These are phyloP conservation scores for Euclidium syriacum DNA, from an alignment of 345 rosid genomes.

Conservation along the genomic window DNA sequence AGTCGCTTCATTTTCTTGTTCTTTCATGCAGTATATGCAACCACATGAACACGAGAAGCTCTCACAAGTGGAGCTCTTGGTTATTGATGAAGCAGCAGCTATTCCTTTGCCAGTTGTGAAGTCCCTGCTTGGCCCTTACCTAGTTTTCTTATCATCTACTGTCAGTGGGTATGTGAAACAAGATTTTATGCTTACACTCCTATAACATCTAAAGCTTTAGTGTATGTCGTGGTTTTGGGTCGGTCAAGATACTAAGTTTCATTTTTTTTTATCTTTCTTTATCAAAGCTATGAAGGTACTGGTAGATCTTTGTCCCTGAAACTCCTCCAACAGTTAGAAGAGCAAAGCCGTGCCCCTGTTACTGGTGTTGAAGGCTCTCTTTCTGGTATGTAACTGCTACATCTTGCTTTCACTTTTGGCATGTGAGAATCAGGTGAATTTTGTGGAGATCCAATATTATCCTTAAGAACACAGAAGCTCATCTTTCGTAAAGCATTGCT, in stretches of 20 bases:
- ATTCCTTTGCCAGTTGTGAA: conserved; percentile 94
- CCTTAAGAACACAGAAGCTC: conserved; percentile 18
- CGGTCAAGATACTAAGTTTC: not conserved
- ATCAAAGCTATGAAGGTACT: conserved; percentile 86
- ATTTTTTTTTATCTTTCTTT: conserved; percentile 3
- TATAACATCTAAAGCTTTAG: not conserved
- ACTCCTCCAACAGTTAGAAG: conserved; percentile 88
- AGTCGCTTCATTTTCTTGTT: conserved; percentile 9
- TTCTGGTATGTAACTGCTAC: conserved; percentile 51
- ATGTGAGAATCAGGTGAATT: not conserved
- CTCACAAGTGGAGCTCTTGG: conserved; percentile 91
- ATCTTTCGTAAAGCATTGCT: conserved; percentile 45
- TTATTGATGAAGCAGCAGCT: conserved; percentile 99
- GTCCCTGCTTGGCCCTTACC: conserved; percentile 84
- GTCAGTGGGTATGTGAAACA: conserved; percentile 77
- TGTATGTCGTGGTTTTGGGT: not conserved
- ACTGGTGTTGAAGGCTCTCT: conserved; percentile 59
- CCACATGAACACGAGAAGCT: conserved; percentile 97
- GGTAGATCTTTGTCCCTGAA: conserved; percentile 96
- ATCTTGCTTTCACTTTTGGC: conserved; percentile 9
- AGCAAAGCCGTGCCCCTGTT: conserved; percentile 62
- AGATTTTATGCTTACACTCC: conserved; percentile 9
- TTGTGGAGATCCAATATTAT: conserved; percentile 5
- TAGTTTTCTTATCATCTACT: conserved; percentile 94
- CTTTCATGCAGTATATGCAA: conserved; percentile 66